Percentiles rank a stretch among this genome's conserved stretches.
phyloP scores from a whole-genome alignment of 371 early-diverging fungal species.

The Apophysomyces trapeziformis region DNA sequence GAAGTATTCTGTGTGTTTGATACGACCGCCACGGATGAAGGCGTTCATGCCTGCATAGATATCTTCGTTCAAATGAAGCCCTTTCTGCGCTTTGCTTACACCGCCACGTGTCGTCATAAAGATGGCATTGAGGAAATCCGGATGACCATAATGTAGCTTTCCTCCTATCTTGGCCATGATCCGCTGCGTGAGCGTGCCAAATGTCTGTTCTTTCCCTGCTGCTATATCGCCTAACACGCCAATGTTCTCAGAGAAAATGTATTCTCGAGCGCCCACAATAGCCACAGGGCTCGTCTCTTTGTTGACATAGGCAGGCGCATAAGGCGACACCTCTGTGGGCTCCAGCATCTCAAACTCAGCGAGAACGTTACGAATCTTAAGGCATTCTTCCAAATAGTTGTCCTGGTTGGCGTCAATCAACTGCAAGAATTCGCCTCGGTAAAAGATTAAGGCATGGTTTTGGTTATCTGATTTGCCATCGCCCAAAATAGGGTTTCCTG shows the following conservation, averaged over 20 bases:
- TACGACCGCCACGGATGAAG: conserved; percentile 82
- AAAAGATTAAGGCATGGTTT: conserved; percentile 82
- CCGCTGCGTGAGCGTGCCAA: conserved; percentile 88
- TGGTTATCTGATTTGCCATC: conserved; percentile 94
- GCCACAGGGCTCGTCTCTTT: conserved; percentile 75
- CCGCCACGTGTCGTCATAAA: conserved; percentile 91
- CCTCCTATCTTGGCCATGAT: conserved; percentile 87
- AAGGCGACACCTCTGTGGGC: conserved; percentile 64
- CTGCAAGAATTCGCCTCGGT: conserved; percentile 86
- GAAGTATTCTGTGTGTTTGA: conserved; percentile 90
- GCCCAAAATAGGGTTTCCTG: conserved; percentile 92
- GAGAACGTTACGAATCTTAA: conserved; percentile 86
- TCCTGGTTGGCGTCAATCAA: conserved; percentile 94
- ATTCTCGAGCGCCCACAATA: conserved; percentile 92
- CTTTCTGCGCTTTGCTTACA: conserved; percentile 90
- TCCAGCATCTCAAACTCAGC: conserved; percentile 85
- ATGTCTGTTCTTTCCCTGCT: conserved; percentile 90
- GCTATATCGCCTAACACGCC: conserved; percentile 91
- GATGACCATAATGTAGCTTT: conserved; percentile 74
- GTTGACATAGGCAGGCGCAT: conserved; percentile 51
- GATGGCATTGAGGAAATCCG: conserved; percentile 88
- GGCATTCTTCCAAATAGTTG: conserved; percentile 86
- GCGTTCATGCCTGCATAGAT: conserved; percentile 95
- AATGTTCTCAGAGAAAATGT: conserved; percentile 88
- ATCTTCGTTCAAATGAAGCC: conserved; percentile 92